Percentiles rank a stretch among this genome's conserved stretches.
These are phyloP conservation scores for Mrakia gelida DNA, from an alignment of 768 basidiomycete species.

Conservation along the genomic window DNA sequence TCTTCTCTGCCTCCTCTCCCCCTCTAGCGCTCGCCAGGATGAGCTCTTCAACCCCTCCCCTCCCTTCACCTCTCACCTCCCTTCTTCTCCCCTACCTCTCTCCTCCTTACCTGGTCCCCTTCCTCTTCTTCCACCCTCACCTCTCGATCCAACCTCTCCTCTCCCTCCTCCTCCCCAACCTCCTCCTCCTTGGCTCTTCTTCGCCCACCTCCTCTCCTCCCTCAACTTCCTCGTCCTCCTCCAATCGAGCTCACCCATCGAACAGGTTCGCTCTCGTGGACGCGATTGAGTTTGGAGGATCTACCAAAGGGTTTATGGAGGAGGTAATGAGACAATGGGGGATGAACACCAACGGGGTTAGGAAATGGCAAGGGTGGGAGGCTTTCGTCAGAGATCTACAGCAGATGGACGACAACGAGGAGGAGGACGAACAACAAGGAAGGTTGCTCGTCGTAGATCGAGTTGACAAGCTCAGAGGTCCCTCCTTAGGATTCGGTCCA, in stretches of 20 bases:
- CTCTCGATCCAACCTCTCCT: slow-evolving; percentile 1
- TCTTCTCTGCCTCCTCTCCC: neutral
- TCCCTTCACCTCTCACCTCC: neutral
- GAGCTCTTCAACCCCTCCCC: neutral
- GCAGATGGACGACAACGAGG: neutral
- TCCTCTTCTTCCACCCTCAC: slow-evolving; percentile 17
- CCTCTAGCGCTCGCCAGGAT: no score
- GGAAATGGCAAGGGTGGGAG: slow-evolving; percentile 25
- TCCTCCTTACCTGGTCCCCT: neutral
- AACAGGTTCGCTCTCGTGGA: slow-evolving; percentile 1
- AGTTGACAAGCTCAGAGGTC: slow-evolving; percentile 19
- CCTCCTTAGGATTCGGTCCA: slow-evolving; percentile 11
- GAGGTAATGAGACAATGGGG: slow-evolving; percentile 16
- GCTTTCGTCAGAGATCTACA: slow-evolving; percentile 20
- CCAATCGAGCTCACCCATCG: neutral
- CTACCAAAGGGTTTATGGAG: slow-evolving; percentile 12
- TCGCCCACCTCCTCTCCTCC: neutral
- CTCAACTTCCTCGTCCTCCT: neutral
- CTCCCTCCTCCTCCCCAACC: neutral
- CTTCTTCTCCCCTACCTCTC: slow-evolving; percentile 8
- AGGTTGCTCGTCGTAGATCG: slow-evolving; percentile 24
- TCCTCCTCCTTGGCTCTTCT: neutral
- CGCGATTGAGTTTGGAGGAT: slow-evolving; percentile 20
- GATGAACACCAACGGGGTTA: neutral
- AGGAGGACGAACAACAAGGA: neutral